Percentiles rank a stretch among this genome's conserved stretches.
Conservation (phyloP, 2,329 filamentous ascomycete species). For the Hymenoscyphus fructigenus region DNA sequence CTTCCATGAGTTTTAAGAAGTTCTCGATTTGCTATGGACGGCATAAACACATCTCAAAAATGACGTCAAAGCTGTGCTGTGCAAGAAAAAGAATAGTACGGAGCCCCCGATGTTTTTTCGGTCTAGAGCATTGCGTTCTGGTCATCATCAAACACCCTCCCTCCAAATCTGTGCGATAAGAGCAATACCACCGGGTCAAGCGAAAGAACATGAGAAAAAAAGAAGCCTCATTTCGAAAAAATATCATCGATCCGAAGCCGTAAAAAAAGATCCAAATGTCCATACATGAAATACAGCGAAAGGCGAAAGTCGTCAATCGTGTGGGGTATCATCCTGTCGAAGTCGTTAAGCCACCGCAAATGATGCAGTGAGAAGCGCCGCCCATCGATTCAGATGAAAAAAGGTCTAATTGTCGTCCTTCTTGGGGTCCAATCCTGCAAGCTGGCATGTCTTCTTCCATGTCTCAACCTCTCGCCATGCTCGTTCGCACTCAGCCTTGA, state of each 20-base stretch:
- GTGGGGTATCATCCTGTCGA: slow-evolving; percentile 34
- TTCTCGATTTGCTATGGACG: slow-evolving; percentile 5
- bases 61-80: slow-evolving; percentile 10
- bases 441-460: slow-evolving; percentile 71
- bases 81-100: slow-evolving; percentile 4
- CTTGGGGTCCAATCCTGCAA: slow-evolving; percentile 53
- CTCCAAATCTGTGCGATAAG: slow-evolving; percentile 9
- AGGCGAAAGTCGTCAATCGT: slow-evolving; percentile 34
- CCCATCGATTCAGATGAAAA: slow-evolving; percentile 29
- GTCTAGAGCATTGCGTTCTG: slow-evolving; percentile 18
- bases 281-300: slow-evolving; percentile 33
- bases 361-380: slow-evolving; percentile 27
- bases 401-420: slow-evolving; percentile 39
- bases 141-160: slow-evolving; percentile 23
- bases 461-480: slow-evolving; percentile 75
- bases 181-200: not conserved
- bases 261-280: slow-evolving; percentile 24
- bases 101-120: slow-evolving; percentile 10
- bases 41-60: slow-evolving; percentile 7
- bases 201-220: not conserved
- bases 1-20: not conserved
- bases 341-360: slow-evolving; percentile 24
- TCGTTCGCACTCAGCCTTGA: slow-evolving; percentile 76
- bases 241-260: slow-evolving; percentile 15
- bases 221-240: not conserved